A percentile compares a stretch with the other conserved stretches of the same genome.
Evolutionary conservation across 176 grass and related monocot genomes (phyloP).

Genomic region (Panicum miliaceum): DNA sequence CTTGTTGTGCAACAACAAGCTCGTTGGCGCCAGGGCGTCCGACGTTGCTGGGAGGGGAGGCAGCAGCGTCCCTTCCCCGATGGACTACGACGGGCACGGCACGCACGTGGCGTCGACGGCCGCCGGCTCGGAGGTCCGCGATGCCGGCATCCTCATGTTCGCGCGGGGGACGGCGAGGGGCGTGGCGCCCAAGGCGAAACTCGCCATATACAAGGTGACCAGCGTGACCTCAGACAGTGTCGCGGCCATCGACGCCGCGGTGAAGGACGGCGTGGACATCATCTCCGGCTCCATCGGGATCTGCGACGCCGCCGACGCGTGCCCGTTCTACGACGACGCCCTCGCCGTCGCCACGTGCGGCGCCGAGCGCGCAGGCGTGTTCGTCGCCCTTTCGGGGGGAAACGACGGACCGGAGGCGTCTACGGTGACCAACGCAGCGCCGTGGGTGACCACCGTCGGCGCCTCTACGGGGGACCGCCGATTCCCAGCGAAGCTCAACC

Average conservation of each 20-base stretch:
- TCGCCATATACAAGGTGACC: conserved; percentile 36
- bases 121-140: neutral
- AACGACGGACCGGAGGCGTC: neutral
- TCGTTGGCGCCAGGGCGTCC: neutral
- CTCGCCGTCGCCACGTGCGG: neutral
- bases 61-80: neutral
- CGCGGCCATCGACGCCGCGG: neutral
- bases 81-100: neutral
- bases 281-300: neutral
- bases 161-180: conserved; percentile 5
- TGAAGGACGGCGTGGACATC: neutral
- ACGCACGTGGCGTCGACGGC: conserved; percentile 35
- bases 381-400: neutral
- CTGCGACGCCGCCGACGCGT: no score
- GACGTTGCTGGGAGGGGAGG: fast-evolving
- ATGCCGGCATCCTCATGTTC: neutral
- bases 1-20: no score
- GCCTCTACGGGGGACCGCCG: neutral
- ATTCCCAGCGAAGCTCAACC: neutral
- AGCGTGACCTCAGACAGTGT: neutral
- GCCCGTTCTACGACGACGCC: neutral
- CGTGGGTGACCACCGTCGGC: neutral
- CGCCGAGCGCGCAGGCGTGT: neutral
- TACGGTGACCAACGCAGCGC: neutral
- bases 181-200: neutral